Evolutionary conservation across 192 early-diverging fungal genomes (phyloP), one percentile per base, ranked within the genome.

Genomic region (Coemansia reversa): DNA sequence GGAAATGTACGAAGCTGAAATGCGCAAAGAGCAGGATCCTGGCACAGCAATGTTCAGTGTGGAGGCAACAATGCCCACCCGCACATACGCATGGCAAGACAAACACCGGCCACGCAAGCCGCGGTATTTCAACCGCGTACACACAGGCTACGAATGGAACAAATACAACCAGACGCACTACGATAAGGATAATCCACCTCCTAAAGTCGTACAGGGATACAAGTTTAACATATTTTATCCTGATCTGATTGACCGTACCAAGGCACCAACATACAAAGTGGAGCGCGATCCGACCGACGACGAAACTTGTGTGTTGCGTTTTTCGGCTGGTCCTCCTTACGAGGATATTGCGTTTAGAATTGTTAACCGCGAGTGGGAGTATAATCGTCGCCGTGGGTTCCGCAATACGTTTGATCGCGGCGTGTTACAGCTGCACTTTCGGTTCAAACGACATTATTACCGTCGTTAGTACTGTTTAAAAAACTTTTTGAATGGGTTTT

Each of bases 141-240:
- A 96, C 60, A 96, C 93, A 0, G 97, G 97, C 30, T 97, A 95
- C 65, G 95, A 98, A 76, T 99, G 97, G 97, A 99, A 98, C 86
- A 95, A 98, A 84, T 99, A 98, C 68, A 99, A 99, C 66, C 93
- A 94, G 67, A 95, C 92, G 5, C 97, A 99, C 76, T 99, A 99
- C 79, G 94, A 96, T 66, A 83, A 84, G 58, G 96, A 97, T 67
- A 99, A 99, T 54, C 96, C 96, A 9, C 97, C 97, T 45, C 97
- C 97, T 19, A 99, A 98, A 83, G 88, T 91, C 33, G 94, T 95
- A 2, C 94, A 97, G 75, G 94, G 95, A 0, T 98, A 97, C 86
- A 96, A 95, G 82, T 95, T 96, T 82, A 98, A 98, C 79, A 90
- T 99, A 42, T 99, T 98, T 74, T 99, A 96, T 70, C 97, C 95